phyloP scores from a whole-genome alignment of 768 basidiomycete species.

The Lentinus tigrinus region DNA sequence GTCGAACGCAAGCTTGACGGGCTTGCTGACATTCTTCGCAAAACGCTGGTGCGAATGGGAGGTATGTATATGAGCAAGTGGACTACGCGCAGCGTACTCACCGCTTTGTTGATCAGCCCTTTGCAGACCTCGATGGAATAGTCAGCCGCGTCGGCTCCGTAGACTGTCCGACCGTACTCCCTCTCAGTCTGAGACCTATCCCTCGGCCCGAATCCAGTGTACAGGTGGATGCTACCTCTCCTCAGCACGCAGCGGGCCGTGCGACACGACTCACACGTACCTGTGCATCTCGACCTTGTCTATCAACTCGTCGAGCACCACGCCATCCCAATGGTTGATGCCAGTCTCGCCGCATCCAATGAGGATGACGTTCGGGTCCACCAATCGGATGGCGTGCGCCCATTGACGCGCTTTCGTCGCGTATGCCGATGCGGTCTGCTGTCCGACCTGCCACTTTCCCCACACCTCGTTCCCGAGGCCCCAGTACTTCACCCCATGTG shows the following conservation, averaged over 20 bases:
- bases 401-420: conserved; percentile 56
- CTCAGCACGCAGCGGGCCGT: background rate
- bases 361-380: conserved; percentile 55
- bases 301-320: conserved; percentile 26
- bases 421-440: conserved; percentile 54
- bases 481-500: conserved; percentile 44
- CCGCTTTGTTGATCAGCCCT: conserved; percentile 25
- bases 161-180: conserved; percentile 23
- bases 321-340: conserved; percentile 38
- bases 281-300: conserved; percentile 26
- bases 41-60: conserved; percentile 7
- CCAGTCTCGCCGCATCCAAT: conserved; percentile 49
- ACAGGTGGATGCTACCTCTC: conserved; percentile 21
- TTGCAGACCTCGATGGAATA: conserved; percentile 25
- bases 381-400: conserved; percentile 57
- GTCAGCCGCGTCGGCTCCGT: conserved; percentile 25
- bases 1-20: conserved; percentile 26
- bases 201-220: conserved; percentile 24
- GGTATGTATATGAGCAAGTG: background rate
- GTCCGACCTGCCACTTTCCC: conserved; percentile 58
- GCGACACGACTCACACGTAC: background rate
- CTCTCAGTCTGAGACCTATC: conserved; percentile 22
- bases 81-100: background rate
- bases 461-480: conserved; percentile 55
- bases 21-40: conserved; percentile 18